These are phyloP conservation scores for Boechera divaricarpa DNA, from an alignment of 345 rosid species.

Conservation along the genomic window DNA sequence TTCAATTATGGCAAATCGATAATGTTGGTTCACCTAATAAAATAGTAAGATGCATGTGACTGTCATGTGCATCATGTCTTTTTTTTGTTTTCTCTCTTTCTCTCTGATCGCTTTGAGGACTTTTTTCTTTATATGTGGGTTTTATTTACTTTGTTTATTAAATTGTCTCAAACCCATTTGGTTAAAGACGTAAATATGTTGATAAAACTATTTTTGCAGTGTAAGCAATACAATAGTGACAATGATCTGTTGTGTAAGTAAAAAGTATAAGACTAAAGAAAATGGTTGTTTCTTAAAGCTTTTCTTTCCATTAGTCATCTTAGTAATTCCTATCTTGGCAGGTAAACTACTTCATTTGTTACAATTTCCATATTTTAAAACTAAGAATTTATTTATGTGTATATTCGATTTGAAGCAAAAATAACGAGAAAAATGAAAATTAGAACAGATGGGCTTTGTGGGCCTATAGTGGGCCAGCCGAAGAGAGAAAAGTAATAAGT, in stretches of 20 bases:
- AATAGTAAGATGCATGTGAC: conserved; percentile 43
- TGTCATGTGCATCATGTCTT: conserved; percentile 41
- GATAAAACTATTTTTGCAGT: conserved; percentile 9
- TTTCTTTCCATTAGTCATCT: conserved; percentile 3
- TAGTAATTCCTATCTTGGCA: not conserved
- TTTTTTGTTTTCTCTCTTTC: conserved; percentile 4
- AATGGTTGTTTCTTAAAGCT: conserved; percentile 34
- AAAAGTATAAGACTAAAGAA: not conserved
- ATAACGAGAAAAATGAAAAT: not conserved
- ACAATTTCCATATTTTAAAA: not conserved
- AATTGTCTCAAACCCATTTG: conserved; percentile 10
- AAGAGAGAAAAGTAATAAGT: not conserved
- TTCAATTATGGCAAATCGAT: conserved; percentile 42
- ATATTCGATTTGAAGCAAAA: not conserved
- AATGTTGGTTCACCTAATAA: conserved; percentile 41
- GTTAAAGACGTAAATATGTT: conserved; percentile 9
- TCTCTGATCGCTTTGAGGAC: conserved; percentile 13
- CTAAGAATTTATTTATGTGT: not conserved
- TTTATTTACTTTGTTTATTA: conserved; percentile 3
- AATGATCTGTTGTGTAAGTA: conserved; percentile 8
- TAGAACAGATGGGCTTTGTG: conserved; percentile 21
- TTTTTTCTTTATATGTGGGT: not conserved
- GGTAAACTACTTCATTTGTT: conserved; percentile 11
- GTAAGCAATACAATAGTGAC: conserved; percentile 46
- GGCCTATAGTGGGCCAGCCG: conserved; percentile 38